A percentile compares a stretch with the other conserved stretches of the same genome.
These are phyloP conservation scores for Pseudonitzschia delicatissima DNA, from an alignment of 108 stramenopile species.

Conservation along the genomic window DNA sequence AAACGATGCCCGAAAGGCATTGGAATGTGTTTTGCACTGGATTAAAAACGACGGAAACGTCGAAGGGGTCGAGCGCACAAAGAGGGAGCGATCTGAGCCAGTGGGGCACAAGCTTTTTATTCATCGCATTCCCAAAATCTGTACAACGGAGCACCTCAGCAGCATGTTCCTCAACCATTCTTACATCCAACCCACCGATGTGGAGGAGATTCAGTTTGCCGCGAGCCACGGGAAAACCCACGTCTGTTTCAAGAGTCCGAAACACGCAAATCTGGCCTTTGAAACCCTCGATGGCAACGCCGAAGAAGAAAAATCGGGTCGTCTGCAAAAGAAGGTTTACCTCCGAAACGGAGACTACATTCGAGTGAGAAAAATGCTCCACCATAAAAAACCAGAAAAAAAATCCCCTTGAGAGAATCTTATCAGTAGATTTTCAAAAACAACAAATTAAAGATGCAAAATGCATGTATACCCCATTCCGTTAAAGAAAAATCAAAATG, in stretches of 20 bases:
- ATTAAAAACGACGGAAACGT: constrained; percentile 56
- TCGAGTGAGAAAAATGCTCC: constrained; percentile 77
- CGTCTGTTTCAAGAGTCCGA: constrained; percentile 53
- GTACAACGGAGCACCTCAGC: constrained; percentile 44
- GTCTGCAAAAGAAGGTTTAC: constrained; percentile 84
- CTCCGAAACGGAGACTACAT: constrained; percentile 69
- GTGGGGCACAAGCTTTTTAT: constrained; percentile 59
- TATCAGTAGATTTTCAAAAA: neutral
- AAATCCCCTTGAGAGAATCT: neutral
- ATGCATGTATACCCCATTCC: neutral
- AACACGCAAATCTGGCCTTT: constrained; percentile 77
- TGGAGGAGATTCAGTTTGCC: constrained; percentile 60
- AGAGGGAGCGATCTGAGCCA: neutral
- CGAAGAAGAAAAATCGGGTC: constrained; percentile 72
- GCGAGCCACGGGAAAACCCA: constrained; percentile 68
- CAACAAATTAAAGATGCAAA: neutral
- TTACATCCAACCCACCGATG: constrained; percentile 45
- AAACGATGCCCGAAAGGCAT: constrained; percentile 78
- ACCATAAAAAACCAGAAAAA: constrained; percentile 1
- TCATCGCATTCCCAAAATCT: constrained; percentile 71
- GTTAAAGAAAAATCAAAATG: neutral
- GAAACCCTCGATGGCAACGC: constrained; percentile 53
- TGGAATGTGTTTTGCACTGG: constrained; percentile 53
- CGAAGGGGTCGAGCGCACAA: constrained; percentile 50
- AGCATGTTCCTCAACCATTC: constrained; percentile 77